A percentile compares a stretch with the other conserved stretches of the same genome.
Evolutionary conservation across 2,329 filamentous ascomycete genomes (phyloP).

Genomic region (Colletotrichum camelliae): DNA sequence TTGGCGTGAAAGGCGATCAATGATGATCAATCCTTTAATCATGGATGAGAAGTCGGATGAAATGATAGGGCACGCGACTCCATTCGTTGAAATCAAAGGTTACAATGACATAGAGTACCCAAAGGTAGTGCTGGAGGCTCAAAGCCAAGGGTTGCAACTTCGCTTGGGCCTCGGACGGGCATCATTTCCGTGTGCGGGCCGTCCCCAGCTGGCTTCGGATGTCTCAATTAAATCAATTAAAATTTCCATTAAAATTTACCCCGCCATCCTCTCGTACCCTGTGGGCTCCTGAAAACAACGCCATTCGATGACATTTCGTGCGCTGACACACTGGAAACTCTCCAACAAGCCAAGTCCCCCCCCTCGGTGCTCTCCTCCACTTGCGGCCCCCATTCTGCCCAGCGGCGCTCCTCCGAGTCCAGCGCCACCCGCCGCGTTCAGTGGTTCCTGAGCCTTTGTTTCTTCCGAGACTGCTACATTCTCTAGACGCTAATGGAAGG

Average conservation of each 20-base stretch:
- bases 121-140: neutral
- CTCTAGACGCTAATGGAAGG: constrained; percentile 1
- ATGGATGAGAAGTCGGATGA: neutral
- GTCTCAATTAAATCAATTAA: constrained; percentile 18
- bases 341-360: neutral
- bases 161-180: neutral
- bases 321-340: constrained; percentile 13
- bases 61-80: neutral
- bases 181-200: constrained; percentile 16
- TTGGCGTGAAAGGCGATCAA: neutral
- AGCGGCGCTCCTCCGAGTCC: neutral
- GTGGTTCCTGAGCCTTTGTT: neutral
- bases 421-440: neutral
- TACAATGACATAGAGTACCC: neutral
- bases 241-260: constrained; percentile 15
- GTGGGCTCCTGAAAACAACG: constrained; percentile 2
- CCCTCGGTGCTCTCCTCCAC: neutral
- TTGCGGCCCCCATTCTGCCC: neutral
- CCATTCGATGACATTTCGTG: constrained; percentile 12
- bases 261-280: constrained; percentile 5
- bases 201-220: constrained; percentile 1
- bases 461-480: neutral
- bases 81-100: neutral
- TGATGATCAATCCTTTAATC: neutral
- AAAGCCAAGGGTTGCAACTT: neutral